Evolutionary conservation across 176 grass and related monocot species (phyloP).

Genomic region (Triticum monococcum): DNA sequence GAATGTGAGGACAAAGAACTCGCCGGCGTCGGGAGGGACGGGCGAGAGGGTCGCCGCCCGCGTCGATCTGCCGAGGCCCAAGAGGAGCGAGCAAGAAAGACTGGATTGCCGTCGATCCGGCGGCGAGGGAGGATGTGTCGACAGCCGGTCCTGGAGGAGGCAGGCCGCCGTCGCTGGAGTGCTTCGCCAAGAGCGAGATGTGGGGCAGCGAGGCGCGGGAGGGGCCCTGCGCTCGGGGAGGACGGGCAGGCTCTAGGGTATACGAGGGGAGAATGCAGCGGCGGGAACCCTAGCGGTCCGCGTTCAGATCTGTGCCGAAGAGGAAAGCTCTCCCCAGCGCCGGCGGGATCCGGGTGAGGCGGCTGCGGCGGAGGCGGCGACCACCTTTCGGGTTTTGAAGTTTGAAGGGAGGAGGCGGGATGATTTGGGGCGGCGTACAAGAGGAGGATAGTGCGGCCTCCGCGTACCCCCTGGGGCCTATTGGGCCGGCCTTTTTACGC

Average conservation of each 20-base stretch:
- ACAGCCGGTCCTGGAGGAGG: not conserved
- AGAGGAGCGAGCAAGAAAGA: constrained; percentile 7
- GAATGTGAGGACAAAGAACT: not conserved
- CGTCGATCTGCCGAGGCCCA: not conserved
- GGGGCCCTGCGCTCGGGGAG: not conserved
- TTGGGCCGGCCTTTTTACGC: too few relatives aligned
- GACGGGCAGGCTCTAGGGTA: not conserved
- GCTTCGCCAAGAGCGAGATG: not conserved
- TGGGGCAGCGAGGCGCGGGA: constrained; percentile 1
- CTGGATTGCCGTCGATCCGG: not conserved
- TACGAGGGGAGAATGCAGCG: not conserved
- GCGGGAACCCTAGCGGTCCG: not conserved
- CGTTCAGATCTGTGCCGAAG: not conserved
- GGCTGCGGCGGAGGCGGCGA: constrained; percentile 9
- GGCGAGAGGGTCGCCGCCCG: not conserved
- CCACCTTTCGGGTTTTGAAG: not conserved
- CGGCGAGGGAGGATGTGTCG: not conserved
- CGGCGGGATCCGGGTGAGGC: not conserved
- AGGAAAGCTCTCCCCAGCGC: not conserved
- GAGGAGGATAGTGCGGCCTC: not conserved
- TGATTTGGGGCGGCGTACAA: constrained; percentile 2
- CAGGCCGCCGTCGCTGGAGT: constrained; percentile 5
- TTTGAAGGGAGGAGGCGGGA: constrained; percentile 27
- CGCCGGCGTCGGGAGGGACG: constrained; percentile 1
- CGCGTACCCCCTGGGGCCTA: too few relatives aligned